Evolutionary conservation across 2,329 filamentous ascomycete genomes (phyloP).

Genomic region (Emmonsiellopsis sp.): DNA sequence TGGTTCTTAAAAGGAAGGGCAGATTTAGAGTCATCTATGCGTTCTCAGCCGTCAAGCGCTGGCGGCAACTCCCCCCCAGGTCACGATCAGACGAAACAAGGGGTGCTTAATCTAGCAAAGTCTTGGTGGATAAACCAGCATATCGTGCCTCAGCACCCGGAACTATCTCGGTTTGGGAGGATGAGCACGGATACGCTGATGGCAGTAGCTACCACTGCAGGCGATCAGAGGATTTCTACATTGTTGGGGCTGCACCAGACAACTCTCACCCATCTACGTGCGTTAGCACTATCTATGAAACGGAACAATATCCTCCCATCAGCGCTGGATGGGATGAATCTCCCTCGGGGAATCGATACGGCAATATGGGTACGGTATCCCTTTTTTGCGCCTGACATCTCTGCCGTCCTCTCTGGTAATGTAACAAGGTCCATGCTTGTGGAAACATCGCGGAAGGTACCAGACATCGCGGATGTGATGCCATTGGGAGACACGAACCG

Average conservation of each 20-base stretch:
- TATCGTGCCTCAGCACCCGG: constrained; percentile 30
- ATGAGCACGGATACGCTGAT: constrained; percentile 30
- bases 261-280: constrained; percentile 57
- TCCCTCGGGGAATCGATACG: constrained; percentile 72
- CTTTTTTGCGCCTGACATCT: constrained; percentile 59
- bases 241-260: constrained; percentile 43
- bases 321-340: constrained; percentile 51
- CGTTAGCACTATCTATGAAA: constrained; percentile 73
- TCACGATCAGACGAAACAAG: constrained; percentile 53
- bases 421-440: constrained; percentile 34
- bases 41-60: constrained; percentile 49
- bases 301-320: constrained; percentile 67
- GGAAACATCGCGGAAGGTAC: constrained; percentile 34
- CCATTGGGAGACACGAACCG: constrained; percentile 66
- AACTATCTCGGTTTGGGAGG: constrained; percentile 29
- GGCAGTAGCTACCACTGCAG: constrained; percentile 34
- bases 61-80: constrained; percentile 38
- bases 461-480: constrained; percentile 53
- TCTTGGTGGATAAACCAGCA: constrained; percentile 63
- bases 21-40: constrained; percentile 62
- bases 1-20: constrained; percentile 81
- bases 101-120: constrained; percentile 78
- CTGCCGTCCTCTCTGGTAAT: constrained; percentile 58
- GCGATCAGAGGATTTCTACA: constrained; percentile 36
- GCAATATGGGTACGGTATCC: constrained; percentile 76